Conservation (phyloP, 2,329 filamentous ascomycete species). For the Colletotrichum gigasporum region DNA sequence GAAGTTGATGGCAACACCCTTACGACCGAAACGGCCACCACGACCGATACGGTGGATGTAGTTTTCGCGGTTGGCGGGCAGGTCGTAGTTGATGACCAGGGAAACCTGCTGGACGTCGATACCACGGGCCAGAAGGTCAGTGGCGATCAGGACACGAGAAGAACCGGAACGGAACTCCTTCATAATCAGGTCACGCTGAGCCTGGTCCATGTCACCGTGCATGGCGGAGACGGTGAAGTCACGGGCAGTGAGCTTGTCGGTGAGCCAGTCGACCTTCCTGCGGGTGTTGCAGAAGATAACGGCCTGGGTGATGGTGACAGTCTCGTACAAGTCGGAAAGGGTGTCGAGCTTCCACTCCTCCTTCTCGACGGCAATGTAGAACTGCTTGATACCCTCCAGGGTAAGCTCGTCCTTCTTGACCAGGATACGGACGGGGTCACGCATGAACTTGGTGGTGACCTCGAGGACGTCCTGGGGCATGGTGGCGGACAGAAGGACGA, state of each 20-base stretch:
- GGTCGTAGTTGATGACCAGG: constrained; percentile 99
- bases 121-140: constrained; percentile 97
- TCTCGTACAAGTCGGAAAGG: constrained; percentile 98
- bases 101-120: constrained; percentile 99
- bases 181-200: constrained; percentile 99
- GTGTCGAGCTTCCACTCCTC: constrained; percentile 99
- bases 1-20: constrained; percentile 99
- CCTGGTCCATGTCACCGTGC: constrained; percentile 99
- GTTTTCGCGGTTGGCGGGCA: constrained; percentile 99
- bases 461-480: constrained; percentile 99
- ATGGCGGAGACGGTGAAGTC: constrained; percentile 99
- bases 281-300: constrained; percentile 99
- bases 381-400: constrained; percentile 99
- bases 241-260: constrained; percentile 97
- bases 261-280: constrained; percentile 99
- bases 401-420: constrained; percentile 99
- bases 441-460: constrained; percentile 99
- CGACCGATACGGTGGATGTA: constrained; percentile 99
- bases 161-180: constrained; percentile 99
- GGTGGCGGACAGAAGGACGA: constrained; percentile 96
- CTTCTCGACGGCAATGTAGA: constrained; percentile 99
- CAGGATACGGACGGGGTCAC: constrained; percentile 96
- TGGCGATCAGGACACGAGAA: constrained; percentile 98
- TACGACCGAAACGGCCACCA: constrained; percentile 99
- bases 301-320: constrained; percentile 98